A percentile compares a stretch with the other conserved stretches of the same genome.
These are phyloP conservation scores for Wilcoxina mikolae DNA, from an alignment of 495 filamentous ascomycete species.

Conservation along the genomic window DNA sequence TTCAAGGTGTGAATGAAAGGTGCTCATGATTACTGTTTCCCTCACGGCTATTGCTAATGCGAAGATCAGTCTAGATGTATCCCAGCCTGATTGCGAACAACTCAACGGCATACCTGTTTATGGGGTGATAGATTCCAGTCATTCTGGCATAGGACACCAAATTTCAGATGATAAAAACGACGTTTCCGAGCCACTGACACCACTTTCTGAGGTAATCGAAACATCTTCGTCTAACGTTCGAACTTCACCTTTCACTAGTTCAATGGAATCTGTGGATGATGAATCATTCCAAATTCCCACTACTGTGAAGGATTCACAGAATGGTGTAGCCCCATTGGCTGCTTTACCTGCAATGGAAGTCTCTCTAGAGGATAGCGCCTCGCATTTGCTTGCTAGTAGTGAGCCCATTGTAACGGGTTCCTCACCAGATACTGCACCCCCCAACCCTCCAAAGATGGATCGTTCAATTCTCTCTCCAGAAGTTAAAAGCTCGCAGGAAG, in stretches of 20 bases:
- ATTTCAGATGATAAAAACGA: neutral
- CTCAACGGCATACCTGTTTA: neutral
- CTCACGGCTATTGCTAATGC: neutral
- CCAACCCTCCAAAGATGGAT: neutral
- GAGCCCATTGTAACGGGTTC: neutral
- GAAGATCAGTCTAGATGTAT: neutral
- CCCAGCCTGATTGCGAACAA: neutral
- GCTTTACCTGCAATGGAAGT: neutral
- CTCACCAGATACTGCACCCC: neutral
- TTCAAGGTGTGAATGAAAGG: too few species aligned
- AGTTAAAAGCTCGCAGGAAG: constrained; percentile 13
- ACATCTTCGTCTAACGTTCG: neutral
- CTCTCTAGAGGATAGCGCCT: neutral
- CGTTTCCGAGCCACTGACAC: neutral
- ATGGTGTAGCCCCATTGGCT: neutral
- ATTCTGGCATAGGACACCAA: neutral
- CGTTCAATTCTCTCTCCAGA: constrained; percentile 3
- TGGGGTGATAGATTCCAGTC: neutral
- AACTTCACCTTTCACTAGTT: neutral
- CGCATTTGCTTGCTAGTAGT: neutral
- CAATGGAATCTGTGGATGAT: neutral
- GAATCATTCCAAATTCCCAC: neutral
- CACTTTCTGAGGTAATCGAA: neutral
- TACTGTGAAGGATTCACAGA: constrained; percentile 11
- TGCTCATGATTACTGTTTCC: too few species aligned